Percentiles rank a stretch among this genome's conserved stretches.
Evolutionary conservation across 306 rosid species (phyloP).

Genomic region (Biancaea sappan): DNA sequence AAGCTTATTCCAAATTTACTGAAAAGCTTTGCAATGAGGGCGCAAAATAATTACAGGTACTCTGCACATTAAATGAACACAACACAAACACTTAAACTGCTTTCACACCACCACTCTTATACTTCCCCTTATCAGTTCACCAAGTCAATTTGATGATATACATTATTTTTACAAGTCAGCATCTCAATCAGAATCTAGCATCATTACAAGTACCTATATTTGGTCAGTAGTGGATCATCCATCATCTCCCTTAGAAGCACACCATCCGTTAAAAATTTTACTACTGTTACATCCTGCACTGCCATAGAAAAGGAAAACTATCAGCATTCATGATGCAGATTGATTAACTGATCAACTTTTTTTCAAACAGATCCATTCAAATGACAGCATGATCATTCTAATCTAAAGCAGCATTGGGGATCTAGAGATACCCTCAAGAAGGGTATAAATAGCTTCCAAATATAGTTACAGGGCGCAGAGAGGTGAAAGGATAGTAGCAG

Average conservation of each 20-base stretch:
- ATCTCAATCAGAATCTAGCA: background rate
- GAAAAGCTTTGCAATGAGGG: background rate
- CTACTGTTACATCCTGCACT: slow-evolving; percentile 74
- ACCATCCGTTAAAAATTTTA: slow-evolving; percentile 91
- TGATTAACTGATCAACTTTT: background rate
- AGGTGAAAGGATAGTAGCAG: slow-evolving; percentile 2
- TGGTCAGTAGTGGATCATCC: slow-evolving; percentile 96
- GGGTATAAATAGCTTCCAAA: background rate
- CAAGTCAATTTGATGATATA: background rate
- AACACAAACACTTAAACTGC: background rate
- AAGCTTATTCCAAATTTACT: background rate
- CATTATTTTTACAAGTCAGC: background rate
- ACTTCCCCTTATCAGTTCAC: background rate
- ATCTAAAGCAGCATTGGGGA: background rate
- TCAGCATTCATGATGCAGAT: slow-evolving; percentile 24
- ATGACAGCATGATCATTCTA: background rate
- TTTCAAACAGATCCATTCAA: background rate
- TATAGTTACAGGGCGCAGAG: background rate
- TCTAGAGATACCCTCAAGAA: background rate
- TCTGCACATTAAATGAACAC: background rate
- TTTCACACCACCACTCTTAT: background rate
- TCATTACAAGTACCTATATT: slow-evolving; percentile 66
- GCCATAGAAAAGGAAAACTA: slow-evolving; percentile 55
- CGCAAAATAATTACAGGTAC: background rate
- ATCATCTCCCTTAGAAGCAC: slow-evolving; percentile 94